Conservation (phyloP, 1,284 basidiomycete genomes). For the Wolfiporia cocos region DNA sequence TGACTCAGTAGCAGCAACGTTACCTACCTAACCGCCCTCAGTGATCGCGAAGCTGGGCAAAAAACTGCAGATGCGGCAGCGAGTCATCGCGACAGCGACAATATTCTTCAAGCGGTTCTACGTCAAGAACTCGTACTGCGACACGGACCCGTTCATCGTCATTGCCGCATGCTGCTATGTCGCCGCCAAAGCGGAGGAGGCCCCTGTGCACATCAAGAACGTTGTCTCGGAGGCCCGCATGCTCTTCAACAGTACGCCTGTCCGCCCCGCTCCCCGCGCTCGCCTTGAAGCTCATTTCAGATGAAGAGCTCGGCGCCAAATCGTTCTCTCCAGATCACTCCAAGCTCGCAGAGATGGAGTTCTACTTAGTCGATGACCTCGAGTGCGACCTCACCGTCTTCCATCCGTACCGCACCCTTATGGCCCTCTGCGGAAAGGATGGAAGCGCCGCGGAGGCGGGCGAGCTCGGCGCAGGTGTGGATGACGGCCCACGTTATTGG, state of each 20-base stretch:
- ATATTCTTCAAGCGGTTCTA: conserved; percentile 96
- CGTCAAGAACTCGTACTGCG: conserved; percentile 88
- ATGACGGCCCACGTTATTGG: conserved; percentile 67
- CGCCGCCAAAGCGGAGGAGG: conserved; percentile 95
- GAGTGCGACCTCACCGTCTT: conserved; percentile 93
- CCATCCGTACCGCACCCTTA: conserved; percentile 89
- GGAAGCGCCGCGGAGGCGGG: conserved; percentile 47
- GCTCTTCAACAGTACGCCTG: conserved; percentile 66
- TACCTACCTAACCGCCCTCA: no score
- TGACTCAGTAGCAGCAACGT: conserved; percentile 2
- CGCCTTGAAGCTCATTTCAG: conserved; percentile 22
- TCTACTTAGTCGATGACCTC: conserved; percentile 94
- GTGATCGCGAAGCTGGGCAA: conserved; percentile 87
- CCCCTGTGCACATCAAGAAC: conserved; percentile 90
- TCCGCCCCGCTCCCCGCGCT: neutral
- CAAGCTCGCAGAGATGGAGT: conserved; percentile 98
- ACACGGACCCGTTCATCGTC: conserved; percentile 91
- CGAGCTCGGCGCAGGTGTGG: conserved; percentile 52
- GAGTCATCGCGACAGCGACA: conserved; percentile 89
- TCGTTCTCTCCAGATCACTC: conserved; percentile 80
- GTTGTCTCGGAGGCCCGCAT: conserved; percentile 81
- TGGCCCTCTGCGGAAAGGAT: conserved; percentile 65
- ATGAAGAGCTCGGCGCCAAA: conserved; percentile 64
- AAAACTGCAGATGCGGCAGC: conserved; percentile 78
- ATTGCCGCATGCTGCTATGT: conserved; percentile 93